These are phyloP conservation scores for Priceomyces carsonii DNA, from an alignment of 805 yeast genomes.

Conservation along the genomic window DNA sequence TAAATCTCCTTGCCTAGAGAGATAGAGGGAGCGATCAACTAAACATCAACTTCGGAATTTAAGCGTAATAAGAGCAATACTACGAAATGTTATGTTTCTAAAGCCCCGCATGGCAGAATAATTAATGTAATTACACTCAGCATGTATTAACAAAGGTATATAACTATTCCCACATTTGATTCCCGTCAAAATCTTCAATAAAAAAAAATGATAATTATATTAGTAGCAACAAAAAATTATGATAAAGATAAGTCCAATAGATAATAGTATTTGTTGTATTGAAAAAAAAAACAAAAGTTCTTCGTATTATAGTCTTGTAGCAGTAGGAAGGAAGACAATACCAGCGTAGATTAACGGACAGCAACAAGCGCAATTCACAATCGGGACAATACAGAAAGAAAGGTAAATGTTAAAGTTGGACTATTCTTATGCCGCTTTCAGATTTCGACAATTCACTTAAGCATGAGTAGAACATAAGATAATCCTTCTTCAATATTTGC, in stretches of 20 bases:
- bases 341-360: background rate
- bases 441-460: slow-evolving; percentile 11
- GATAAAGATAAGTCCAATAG: slow-evolving; percentile 11
- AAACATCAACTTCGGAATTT: no score
- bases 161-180: slow-evolving; percentile 11
- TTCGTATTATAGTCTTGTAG: slow-evolving; percentile 12
- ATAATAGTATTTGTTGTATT: slow-evolving; percentile 12
- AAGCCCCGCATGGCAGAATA: no score
- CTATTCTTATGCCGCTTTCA: slow-evolving; percentile 1
- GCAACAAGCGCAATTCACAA: slow-evolving; percentile 1
- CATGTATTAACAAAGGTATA: slow-evolving; percentile 5
- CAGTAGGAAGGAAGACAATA: background rate
- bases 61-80: no score
- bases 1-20: no score
- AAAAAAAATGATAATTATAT: slow-evolving; percentile 7
- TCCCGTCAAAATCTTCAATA: slow-evolving; percentile 16
- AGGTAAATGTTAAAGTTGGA: background rate
- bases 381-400: background rate
- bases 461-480: slow-evolving; percentile 7
- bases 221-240: slow-evolving; percentile 7
- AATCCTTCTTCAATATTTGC: background rate
- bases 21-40: no score
- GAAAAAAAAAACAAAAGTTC: slow-evolving; percentile 7
- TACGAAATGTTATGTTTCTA: no score
- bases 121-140: slow-evolving; percentile 5